Evolutionary conservation across 805 yeast genomes (phyloP).

Genomic region (Candida qinlingensis): DNA sequence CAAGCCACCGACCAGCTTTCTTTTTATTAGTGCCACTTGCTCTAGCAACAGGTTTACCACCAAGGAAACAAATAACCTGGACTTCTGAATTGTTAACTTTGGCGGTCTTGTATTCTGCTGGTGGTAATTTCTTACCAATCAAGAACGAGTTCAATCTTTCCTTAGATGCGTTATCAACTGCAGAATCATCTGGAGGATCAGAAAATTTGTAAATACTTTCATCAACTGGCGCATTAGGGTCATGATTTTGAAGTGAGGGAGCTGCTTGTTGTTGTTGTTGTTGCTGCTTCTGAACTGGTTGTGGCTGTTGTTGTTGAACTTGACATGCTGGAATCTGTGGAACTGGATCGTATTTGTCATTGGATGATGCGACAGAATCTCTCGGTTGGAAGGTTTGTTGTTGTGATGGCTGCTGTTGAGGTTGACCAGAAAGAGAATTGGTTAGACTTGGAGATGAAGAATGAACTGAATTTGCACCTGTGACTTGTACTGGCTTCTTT

Average conservation of each 20-base stretch:
- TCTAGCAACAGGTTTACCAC: conserved; percentile 10
- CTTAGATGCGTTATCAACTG: conserved; percentile 13
- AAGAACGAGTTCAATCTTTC: conserved; percentile 13
- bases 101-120: conserved; percentile 17
- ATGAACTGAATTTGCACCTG: not conserved
- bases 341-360: not conserved
- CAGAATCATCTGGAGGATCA: conserved; percentile 1
- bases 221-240: not conserved
- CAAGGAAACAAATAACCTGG: conserved; percentile 14
- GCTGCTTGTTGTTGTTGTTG: not conserved
- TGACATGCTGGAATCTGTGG: not conserved
- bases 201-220: not conserved
- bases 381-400: not conserved
- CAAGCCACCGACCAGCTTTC: conserved; percentile 20
- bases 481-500: not conserved
- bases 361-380: not conserved
- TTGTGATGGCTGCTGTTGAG: not conserved
- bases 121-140: conserved; percentile 4
- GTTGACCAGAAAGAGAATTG: not conserved
- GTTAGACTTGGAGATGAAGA: not conserved
- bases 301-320: not conserved
- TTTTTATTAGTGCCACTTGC: conserved; percentile 18
- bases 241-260: not conserved
- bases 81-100: conserved; percentile 16
- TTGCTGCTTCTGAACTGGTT: not conserved